Evolutionary conservation across 208 protist species (phyloP).

Genomic region (Leishmania tarentolae): DNA sequence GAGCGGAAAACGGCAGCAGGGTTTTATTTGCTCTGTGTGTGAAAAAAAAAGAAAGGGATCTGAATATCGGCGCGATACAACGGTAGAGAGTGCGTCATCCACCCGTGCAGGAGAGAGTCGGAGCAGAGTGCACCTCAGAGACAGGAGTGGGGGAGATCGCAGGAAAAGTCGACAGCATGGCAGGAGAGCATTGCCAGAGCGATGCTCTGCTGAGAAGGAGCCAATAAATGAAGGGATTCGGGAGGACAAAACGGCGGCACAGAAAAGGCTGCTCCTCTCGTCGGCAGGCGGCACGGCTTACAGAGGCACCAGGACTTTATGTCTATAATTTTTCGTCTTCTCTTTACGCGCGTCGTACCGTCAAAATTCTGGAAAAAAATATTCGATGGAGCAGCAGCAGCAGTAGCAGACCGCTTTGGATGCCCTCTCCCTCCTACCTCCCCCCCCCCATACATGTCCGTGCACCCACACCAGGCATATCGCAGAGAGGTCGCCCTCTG

Average conservation of each 20-base stretch:
- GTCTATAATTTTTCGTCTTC: not conserved
- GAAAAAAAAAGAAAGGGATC: not conserved
- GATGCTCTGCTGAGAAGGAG: not conserved
- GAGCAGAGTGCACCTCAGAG: not conserved
- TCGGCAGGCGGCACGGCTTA: not conserved
- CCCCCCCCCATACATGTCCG: not conserved
- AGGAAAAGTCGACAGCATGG: not conserved
- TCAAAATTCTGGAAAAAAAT: not conserved
- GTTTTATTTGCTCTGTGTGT: no score
- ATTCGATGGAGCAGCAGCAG: constrained; percentile 1
- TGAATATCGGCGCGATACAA: not conserved
- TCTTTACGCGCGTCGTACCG: not conserved
- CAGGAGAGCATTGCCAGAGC: not conserved
- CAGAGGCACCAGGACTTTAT: not conserved
- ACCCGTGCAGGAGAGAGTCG: not conserved
- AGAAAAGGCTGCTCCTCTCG: not conserved
- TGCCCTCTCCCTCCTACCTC: constrained; percentile 1
- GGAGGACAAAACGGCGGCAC: not conserved
- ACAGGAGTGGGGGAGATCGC: not conserved
- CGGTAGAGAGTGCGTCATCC: not conserved
- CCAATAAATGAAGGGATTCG: not conserved
- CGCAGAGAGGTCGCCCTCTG: not conserved
- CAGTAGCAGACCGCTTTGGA: not conserved
- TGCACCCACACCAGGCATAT: not conserved
- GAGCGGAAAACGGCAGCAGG: not conserved